phyloP scores from a whole-genome alignment of 1,139 yeast genomes.

The Blastobotrys raffinosifermentans region DNA sequence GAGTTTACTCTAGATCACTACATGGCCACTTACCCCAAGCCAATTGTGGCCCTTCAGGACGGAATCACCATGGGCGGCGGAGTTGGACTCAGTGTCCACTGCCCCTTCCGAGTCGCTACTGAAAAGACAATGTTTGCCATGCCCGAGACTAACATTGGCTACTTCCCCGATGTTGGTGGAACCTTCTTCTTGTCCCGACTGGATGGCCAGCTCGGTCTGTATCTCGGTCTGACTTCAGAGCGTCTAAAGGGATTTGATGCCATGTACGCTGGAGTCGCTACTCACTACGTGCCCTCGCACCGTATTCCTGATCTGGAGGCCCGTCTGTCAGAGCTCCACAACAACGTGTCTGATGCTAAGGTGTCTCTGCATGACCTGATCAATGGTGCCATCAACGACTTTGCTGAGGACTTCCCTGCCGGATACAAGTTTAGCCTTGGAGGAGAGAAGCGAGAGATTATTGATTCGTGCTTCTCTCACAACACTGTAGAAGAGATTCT shows the following conservation, averaged over 20 bases:
- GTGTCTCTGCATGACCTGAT: slow-evolving; percentile 51
- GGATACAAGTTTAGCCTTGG: slow-evolving; percentile 56
- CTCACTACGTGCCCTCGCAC: slow-evolving; percentile 75
- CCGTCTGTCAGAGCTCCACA: slow-evolving; percentile 50
- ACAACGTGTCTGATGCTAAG: slow-evolving; percentile 24
- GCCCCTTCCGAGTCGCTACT: slow-evolving; percentile 90
- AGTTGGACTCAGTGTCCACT: slow-evolving; percentile 84
- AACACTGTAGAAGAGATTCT: slow-evolving; percentile 58
- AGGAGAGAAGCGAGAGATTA: slow-evolving; percentile 50
- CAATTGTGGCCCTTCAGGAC: slow-evolving; percentile 76
- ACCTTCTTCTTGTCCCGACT: slow-evolving; percentile 81
- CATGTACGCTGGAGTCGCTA: slow-evolving; percentile 77
- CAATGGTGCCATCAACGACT: slow-evolving; percentile 71
- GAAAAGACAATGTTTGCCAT: slow-evolving; percentile 88
- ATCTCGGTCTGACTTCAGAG: slow-evolving; percentile 82
- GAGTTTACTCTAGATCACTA: slow-evolving; percentile 82
- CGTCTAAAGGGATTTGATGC: slow-evolving; percentile 72
- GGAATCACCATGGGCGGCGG: slow-evolving; percentile 99
- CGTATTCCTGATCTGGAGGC: slow-evolving; percentile 55
- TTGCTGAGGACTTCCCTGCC: slow-evolving; percentile 61
- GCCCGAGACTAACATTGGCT: slow-evolving; percentile 98
- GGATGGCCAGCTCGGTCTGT: slow-evolving; percentile 78
- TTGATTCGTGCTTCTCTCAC: slow-evolving; percentile 63
- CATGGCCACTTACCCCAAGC: slow-evolving; percentile 76
- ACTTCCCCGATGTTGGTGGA: slow-evolving; percentile 94